These are phyloP conservation scores for Tetrahymena thermophila DNA, from an alignment of 73 alveolate genomes.

Conservation along the genomic window DNA sequence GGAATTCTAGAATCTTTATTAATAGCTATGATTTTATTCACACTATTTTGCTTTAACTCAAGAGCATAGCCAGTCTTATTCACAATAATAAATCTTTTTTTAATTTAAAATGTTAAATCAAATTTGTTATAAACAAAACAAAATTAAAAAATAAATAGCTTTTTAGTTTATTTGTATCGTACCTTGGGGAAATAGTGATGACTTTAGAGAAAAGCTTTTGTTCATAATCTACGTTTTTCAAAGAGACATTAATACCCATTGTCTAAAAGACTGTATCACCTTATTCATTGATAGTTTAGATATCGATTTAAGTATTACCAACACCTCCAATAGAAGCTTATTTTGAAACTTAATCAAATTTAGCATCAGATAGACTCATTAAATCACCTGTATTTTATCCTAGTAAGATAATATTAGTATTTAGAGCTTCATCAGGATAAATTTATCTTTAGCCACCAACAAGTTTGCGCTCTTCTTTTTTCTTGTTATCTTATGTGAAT, in stretches of 20 bases:
- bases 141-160: too few species aligned
- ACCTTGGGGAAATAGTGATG: not conserved
- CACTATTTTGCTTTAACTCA: not conserved
- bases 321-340: not conserved
- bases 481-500: not conserved
- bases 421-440: not conserved
- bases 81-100: not conserved
- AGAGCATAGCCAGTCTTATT: not conserved
- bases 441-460: not conserved
- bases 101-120: too few species aligned
- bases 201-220: not conserved
- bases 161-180: not conserved
- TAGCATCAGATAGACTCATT: not conserved
- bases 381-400: not conserved
- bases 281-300: not conserved
- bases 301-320: not conserved
- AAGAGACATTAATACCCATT: not conserved
- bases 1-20: not conserved
- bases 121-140: too few species aligned
- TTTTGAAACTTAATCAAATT: not conserved
- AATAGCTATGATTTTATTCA: not conserved
- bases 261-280: not conserved
- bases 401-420: not conserved
- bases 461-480: not conserved
- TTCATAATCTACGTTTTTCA: not conserved